A percentile compares a stretch with the other conserved stretches of the same genome.
Conservation (phyloP, 306 rosid species). For the Spatholobus suberectus region DNA sequence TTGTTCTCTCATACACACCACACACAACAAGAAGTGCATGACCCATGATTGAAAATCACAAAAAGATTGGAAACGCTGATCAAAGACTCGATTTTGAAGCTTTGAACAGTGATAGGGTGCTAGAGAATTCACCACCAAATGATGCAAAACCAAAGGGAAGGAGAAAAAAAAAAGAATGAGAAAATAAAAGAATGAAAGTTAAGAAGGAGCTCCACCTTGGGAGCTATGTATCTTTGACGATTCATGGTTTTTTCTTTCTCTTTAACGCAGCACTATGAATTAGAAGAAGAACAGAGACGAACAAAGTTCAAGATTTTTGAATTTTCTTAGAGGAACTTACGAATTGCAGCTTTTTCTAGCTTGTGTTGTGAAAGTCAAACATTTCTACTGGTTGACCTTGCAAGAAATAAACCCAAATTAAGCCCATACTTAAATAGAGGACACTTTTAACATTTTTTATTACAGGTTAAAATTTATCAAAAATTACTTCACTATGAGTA, state of each 20-base stretch:
- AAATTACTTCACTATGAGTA: too few relatives aligned
- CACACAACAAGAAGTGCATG: not conserved
- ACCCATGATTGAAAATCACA: slow-evolving; percentile 25
- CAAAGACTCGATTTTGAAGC: slow-evolving; percentile 21
- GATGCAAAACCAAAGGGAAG: not conserved
- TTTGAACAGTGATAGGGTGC: not conserved
- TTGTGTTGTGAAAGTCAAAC: not conserved
- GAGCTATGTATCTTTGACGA: not conserved
- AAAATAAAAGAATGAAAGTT: not conserved
- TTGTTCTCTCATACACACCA: not conserved
- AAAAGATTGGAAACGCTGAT: slow-evolving; percentile 21
- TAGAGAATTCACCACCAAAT: not conserved
- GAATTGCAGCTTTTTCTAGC: not conserved
- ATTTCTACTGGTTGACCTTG: not conserved
- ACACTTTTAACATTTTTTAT: too few relatives aligned
- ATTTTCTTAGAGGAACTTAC: slow-evolving; percentile 1
- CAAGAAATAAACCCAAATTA: not conserved
- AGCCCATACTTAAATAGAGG: slow-evolving; percentile 17
- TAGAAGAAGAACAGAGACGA: not conserved
- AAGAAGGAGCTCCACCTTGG: slow-evolving; percentile 25
- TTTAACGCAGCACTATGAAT: not conserved
- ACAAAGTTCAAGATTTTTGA: not conserved
- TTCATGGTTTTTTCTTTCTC: not conserved
- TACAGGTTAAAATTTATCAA: too few relatives aligned
- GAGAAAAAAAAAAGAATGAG: not conserved